Base-by-base conservation (phyloP, 495 filamentous ascomycete species). In the Hypoxylon trugodes region DNA sequence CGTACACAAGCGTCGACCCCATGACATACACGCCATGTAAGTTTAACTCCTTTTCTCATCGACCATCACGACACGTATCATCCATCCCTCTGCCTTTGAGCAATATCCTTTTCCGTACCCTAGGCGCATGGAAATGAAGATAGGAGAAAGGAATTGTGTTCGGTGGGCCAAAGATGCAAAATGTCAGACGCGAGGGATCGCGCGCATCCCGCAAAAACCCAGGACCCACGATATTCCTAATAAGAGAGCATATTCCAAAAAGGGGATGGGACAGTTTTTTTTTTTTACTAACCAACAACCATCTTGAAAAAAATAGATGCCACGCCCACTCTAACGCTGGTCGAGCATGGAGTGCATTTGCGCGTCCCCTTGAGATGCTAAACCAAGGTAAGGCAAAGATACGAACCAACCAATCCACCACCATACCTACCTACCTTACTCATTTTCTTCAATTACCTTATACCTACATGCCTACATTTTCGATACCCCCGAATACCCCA, bases 291-390 rank as follows among this genome's bases (percentile, higher is more conserved):
- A 61, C 57, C 9, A 9, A 56, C 33, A 0, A 7, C 35, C 3
- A 9, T 24, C 22, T 24, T 4, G 59, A 37, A 67, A n/a, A n/a
- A n/a, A n/a, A n/a, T n/a, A n/a, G 64, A 16, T 83, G 82, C 68
- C 84, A 86, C 57, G 81, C 82, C 9, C 83, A 86, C 68, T 78
- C 74, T 18, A 74, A 73, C 36, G 77, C 80, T 22, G 84, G 84
- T 1, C 78, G 81, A 38, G 82, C 83, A 8, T 87, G 78, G 75
- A 76, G 74, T 25, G 77, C 68, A 7, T 85, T 86, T 59, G 84
- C 77, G 0, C 71, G 74, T 25, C 76, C 76, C n/a, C 75, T 87
- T 21, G 83, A 86, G 47, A 85, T 86, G 84, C 72, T 86, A 32
- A 78, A 69, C 58, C 79, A 82, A 70, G 64, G 64, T 67, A 62